Conservation (phyloP, 768 basidiomycete species). For the Clitopilus hobsonii region DNA sequence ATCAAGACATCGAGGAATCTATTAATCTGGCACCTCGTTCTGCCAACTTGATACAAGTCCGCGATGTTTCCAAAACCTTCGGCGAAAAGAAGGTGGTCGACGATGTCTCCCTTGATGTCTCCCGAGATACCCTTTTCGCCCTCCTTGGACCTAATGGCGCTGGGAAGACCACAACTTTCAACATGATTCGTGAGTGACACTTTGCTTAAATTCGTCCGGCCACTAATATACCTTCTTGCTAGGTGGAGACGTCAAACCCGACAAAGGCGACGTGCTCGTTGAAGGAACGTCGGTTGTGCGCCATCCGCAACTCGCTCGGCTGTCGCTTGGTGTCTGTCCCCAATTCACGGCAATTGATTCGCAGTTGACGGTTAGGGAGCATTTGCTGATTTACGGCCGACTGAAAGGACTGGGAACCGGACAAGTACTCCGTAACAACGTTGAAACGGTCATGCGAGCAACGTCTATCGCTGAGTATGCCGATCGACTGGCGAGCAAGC, state of each 20-base stretch:
- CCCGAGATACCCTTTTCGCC: slow-evolving; percentile 57
- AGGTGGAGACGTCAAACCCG: slow-evolving; percentile 66
- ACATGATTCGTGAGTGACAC: slow-evolving; percentile 59
- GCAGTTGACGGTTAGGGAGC: slow-evolving; percentile 72
- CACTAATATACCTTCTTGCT: neutral
- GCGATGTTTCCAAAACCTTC: neutral
- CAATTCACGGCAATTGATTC: slow-evolving; percentile 80
- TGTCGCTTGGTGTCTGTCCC: slow-evolving; percentile 75
- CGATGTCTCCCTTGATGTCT: slow-evolving; percentile 65
- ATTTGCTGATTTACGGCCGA: slow-evolving; percentile 63
- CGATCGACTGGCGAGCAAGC: slow-evolving; percentile 63
- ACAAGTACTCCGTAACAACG: slow-evolving; percentile 41
- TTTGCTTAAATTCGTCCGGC: neutral
- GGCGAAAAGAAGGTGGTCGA: slow-evolving; percentile 54
- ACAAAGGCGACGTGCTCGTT: slow-evolving; percentile 63
- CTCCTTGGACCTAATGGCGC: slow-evolving; percentile 79
- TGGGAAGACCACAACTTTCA: slow-evolving; percentile 78
- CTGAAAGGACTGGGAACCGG: slow-evolving; percentile 61
- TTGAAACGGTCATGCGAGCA: slow-evolving; percentile 51
- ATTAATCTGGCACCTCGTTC: neutral
- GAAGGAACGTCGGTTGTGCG: slow-evolving; percentile 58
- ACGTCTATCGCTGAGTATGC: slow-evolving; percentile 56
- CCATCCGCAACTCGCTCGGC: slow-evolving; percentile 56
- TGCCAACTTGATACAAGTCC: neutral
- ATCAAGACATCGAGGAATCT: neutral